Evolutionary conservation across 2,329 filamentous ascomycete genomes (phyloP), one percentile per base, ranked within the genome.

Genomic region (Chlorencoelia australis): DNA sequence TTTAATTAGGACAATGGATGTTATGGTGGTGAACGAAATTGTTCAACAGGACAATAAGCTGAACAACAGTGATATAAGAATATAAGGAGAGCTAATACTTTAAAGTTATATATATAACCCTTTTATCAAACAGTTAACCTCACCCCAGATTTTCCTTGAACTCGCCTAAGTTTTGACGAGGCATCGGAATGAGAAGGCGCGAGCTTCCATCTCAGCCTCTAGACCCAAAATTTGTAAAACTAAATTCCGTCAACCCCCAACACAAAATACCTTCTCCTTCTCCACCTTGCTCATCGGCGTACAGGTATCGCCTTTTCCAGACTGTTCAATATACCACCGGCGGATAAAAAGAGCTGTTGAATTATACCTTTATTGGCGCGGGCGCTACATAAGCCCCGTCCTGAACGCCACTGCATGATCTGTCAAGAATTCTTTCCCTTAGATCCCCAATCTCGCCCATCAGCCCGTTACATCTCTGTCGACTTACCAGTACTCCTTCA

Each of bases 371-470:
- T 44, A 50, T 53, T 53, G 52, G 52, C 53, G 53, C 53, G 47
- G 53, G 53, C 53, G 53, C 51, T 56, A 54, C 38, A 51, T 43
- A 44, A 41, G 44, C 40, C 32, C 42, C 41, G 40, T 52, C 43
- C 29, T 43, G 35, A 42, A 49, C 52, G 51, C 50, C 48, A 51
- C 50, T 54, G 49, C 48, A 55, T 56, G 50, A 55, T 49, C 53
- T 53, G 48, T 54, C 48, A 52, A 42, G 45, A 50, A 48, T 42
- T 43, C 39, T 46, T 49, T 43, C 43, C 41, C 45, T 51, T 48
- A 49, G 30, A 47, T 49, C 45, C 45, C 46, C 45, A 43, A 47
- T 44, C 36, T 49, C 50, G 47, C 45, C 52, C 50, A 45, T 36
- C 48, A 50, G 46, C 52, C 51, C 51, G 53, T 54, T 52, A 45